A percentile compares a stretch with the other conserved stretches of the same genome.
phyloP scores from a whole-genome alignment of 345 rosid species.

The Eucalyptus tenuipes region DNA sequence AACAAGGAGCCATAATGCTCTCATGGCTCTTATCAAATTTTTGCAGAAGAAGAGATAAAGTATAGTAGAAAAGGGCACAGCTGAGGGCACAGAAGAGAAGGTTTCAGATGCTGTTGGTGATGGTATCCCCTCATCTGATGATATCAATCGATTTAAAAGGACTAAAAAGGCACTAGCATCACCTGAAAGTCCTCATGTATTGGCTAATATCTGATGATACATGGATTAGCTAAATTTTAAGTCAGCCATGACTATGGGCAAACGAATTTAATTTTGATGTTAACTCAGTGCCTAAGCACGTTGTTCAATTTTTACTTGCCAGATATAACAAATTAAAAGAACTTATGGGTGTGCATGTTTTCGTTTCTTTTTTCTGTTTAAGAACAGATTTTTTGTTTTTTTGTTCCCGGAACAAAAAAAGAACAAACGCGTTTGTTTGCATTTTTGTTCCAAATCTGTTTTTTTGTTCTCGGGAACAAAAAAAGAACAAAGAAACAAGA shows the following conservation, averaged over 20 bases:
- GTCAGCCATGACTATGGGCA: neutral
- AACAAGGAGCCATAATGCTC: slow-evolving; percentile 86
- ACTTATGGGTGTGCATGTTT: no score
- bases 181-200: neutral
- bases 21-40: slow-evolving; percentile 88
- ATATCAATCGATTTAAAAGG: slow-evolving; percentile 53
- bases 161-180: slow-evolving; percentile 40
- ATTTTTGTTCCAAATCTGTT: no score
- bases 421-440: no score
- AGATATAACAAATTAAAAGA: neutral
- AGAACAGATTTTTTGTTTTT: no score
- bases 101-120: slow-evolving; percentile 87
- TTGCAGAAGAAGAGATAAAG: slow-evolving; percentile 67
- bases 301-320: neutral
- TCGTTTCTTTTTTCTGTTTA: no score
- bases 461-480: no score
- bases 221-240: neutral
- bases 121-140: slow-evolving; percentile 31
- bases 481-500: no score
- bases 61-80: slow-evolving; percentile 73
- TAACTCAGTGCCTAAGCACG: neutral
- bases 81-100: slow-evolving; percentile 89
- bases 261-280: neutral
- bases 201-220: neutral
- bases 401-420: no score